Percentiles rank a stretch among this genome's conserved stretches.
phyloP scores from a whole-genome alignment of 2,329 filamentous ascomycete species.

The Claviceps maximensis region DNA sequence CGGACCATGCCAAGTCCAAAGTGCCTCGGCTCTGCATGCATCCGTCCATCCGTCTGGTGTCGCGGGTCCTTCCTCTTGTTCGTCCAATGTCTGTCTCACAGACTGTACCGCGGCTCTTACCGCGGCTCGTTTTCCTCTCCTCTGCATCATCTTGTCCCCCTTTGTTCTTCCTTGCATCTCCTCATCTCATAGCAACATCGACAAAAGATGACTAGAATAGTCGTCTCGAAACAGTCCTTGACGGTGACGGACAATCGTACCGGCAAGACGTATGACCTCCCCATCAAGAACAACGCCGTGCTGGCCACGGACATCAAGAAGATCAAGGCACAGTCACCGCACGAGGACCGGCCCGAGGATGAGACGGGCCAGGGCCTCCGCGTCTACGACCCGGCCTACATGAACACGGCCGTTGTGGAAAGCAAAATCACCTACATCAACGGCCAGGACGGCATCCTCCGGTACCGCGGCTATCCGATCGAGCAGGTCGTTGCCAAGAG shows the following conservation, averaged over 20 bases:
- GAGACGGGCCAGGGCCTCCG: conserved; percentile 35
- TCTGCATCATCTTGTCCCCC: too few species aligned
- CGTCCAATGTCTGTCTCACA: not conserved
- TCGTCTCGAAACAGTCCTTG: conserved; percentile 18
- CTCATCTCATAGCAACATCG: too few species aligned
- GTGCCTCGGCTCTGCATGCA: not conserved
- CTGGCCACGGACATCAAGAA: conserved; percentile 38
- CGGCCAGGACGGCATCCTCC: conserved; percentile 35
- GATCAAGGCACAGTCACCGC: conserved; percentile 25
- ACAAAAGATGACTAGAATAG: conserved; percentile 5
- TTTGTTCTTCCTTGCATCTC: too few species aligned
- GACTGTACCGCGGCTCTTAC: too few species aligned
- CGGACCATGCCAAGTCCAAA: too few species aligned
- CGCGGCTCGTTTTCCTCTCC: too few species aligned
- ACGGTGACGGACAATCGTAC: conserved; percentile 37
- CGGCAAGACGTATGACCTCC: conserved; percentile 32
- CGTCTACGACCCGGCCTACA: conserved; percentile 37
- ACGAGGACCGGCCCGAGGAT: conserved; percentile 29
- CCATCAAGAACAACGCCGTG: conserved; percentile 36
- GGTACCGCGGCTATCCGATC: conserved; percentile 39
- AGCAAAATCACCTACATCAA: conserved; percentile 40
- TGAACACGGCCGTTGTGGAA: conserved; percentile 38
- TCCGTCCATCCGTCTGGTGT: too few species aligned
- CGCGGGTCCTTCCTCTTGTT: not conserved
- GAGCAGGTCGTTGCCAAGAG: conserved; percentile 35